phyloP scores from a whole-genome alignment of 306 rosid genomes.

The Glycine soja region DNA sequence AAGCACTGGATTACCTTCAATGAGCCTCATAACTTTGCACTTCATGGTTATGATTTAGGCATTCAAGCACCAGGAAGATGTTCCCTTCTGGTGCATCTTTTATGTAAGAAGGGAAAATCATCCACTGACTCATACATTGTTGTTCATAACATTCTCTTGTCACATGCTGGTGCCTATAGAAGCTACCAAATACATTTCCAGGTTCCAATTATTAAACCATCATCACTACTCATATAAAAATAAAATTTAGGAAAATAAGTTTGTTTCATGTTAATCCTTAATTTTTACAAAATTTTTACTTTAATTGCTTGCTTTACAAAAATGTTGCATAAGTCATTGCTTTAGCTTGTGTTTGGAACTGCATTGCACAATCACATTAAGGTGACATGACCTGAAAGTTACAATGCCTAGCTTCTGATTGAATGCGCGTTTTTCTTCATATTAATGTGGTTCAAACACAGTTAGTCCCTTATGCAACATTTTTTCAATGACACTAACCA shows the following conservation, averaged over 20 bases:
- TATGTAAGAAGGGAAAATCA: constrained; percentile 89
- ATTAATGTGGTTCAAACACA: too few relatives aligned
- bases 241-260: background rate
- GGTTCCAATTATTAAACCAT: constrained; percentile 54
- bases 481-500: background rate
- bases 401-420: too few relatives aligned
- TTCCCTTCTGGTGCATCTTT: constrained; percentile 70
- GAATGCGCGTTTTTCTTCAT: too few relatives aligned
- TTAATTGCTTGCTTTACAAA: background rate
- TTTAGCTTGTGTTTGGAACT: too few relatives aligned
- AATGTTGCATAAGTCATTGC: too few relatives aligned
- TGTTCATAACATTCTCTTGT: constrained; percentile 83
- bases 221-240: constrained; percentile 2
- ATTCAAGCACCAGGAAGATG: constrained; percentile 97
- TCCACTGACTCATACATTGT: constrained; percentile 88
- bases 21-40: constrained; percentile 82
- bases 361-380: too few relatives aligned
- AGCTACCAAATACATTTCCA: constrained; percentile 71
- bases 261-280: too few relatives aligned
- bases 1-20: constrained; percentile 95
- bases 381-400: too few relatives aligned
- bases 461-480: too few relatives aligned
- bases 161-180: constrained; percentile 81
- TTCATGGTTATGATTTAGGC: constrained; percentile 88
- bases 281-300: background rate